These are phyloP conservation scores for Letharia columbiana DNA, from an alignment of 495 filamentous ascomycete genomes.

Conservation along the genomic window DNA sequence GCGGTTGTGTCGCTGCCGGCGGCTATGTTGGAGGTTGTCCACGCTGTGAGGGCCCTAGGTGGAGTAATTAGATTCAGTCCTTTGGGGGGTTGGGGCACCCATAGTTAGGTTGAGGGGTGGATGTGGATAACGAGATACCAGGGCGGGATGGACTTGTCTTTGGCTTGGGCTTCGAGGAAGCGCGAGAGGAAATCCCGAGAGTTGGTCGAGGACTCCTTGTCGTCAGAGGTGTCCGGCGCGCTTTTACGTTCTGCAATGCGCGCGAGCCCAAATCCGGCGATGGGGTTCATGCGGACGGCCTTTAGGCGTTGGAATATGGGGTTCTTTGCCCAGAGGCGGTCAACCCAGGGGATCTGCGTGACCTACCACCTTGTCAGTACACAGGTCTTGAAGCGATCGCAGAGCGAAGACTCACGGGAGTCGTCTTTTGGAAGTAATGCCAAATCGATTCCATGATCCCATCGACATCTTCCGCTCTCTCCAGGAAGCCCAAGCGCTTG, in stretches of 20 bases:
- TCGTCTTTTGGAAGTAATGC: conserved; percentile 26
- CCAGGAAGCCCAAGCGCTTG: conserved; percentile 34
- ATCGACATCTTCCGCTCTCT: conserved; percentile 32
- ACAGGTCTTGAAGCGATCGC: not conserved
- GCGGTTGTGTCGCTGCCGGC: conserved; percentile 40
- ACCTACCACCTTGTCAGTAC: conserved; percentile 19
- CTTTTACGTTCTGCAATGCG: no score
- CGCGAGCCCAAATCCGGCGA: no score
- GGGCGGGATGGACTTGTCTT: no score
- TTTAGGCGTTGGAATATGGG: conserved; percentile 4
- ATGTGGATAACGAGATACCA: no score
- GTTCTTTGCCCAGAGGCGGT: conserved; percentile 28
- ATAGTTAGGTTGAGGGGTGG: no score
- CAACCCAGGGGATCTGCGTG: conserved; percentile 35
- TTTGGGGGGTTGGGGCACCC: not conserved
- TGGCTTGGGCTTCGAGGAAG: no score
- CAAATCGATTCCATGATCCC: conserved; percentile 27
- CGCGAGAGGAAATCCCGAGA: no score
- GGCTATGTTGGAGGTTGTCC: conserved; percentile 38
- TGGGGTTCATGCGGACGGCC: no score
- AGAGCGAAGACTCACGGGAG: conserved; percentile 22
- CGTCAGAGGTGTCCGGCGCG: no score
- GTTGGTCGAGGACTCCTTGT: no score
- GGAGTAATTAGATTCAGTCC: conserved; percentile 16
- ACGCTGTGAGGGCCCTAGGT: conserved; percentile 28